A percentile compares a stretch with the other conserved stretches of the same genome.
Conservation (phyloP, 2,329 filamentous ascomycete genomes). For the Alternaria sp. region DNA sequence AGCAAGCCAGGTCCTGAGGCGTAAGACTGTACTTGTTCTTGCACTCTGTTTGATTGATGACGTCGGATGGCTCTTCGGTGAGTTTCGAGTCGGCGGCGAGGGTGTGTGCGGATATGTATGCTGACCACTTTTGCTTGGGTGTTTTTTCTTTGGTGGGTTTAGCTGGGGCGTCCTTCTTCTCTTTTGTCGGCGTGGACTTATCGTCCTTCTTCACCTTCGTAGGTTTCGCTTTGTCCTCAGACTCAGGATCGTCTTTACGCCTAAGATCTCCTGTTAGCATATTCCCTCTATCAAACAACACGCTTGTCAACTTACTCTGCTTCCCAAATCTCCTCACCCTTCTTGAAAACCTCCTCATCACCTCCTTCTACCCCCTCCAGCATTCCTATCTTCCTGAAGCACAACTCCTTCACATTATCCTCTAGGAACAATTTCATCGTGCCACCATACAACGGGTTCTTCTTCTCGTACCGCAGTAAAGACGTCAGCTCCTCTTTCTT, state of each 20-base stretch:
- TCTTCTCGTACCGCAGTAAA: conserved; percentile 13
- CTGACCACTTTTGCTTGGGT: conserved; percentile 18
- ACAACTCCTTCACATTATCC: conserved; percentile 8
- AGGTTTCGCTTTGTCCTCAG: not conserved
- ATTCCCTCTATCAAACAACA: not conserved
- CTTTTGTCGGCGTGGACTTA: not conserved
- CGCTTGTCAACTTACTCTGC: conserved; percentile 6
- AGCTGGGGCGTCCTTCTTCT: not conserved
- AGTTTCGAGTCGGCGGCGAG: conserved; percentile 5
- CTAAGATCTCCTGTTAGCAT: not conserved
- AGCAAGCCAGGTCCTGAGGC: conserved; percentile 12
- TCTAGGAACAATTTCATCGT: conserved; percentile 17
- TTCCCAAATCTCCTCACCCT: conserved; percentile 13
- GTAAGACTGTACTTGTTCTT: conserved; percentile 13
- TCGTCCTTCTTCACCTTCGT: not conserved
- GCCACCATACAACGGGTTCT: conserved; percentile 11
- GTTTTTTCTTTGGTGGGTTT: conserved; percentile 7
- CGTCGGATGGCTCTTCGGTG: conserved; percentile 10
- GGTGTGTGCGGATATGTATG: conserved; percentile 10
- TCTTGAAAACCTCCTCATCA: not conserved
- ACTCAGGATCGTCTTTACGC: not conserved
- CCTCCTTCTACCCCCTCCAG: conserved; percentile 1
- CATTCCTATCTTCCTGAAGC: conserved; percentile 14
- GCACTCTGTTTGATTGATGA: conserved; percentile 20
- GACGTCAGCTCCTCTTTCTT: conserved; percentile 15